Conservation (phyloP, 257 asterid species). For the Rhazya stricta region DNA sequence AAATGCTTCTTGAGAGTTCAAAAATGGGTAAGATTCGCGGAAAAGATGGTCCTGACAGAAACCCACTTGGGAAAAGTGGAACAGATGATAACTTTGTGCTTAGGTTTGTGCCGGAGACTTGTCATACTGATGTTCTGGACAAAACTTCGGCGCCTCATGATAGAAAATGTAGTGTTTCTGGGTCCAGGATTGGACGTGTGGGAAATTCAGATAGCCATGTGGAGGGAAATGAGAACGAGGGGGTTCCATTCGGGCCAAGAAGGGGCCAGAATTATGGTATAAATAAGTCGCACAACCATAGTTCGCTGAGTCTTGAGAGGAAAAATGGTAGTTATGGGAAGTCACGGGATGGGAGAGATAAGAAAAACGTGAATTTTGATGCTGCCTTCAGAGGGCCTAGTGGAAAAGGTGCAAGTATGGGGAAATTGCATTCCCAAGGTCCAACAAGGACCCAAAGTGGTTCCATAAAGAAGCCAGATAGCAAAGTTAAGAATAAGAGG, state of each 20-base stretch:
- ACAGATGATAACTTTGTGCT: slow-evolving; percentile 21
- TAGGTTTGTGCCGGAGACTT: slow-evolving; percentile 21
- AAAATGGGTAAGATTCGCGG: slow-evolving; percentile 13
- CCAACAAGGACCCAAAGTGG: slow-evolving; percentile 23
- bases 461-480: slow-evolving; percentile 14
- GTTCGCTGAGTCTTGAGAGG: slow-evolving; percentile 2
- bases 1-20: background rate
- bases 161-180: slow-evolving; percentile 12
- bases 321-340: slow-evolving; percentile 10
- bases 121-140: slow-evolving; percentile 20
- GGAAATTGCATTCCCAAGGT: slow-evolving; percentile 11
- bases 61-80: slow-evolving; percentile 21
- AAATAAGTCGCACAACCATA: slow-evolving; percentile 4
- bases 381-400: background rate
- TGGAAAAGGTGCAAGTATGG: slow-evolving; percentile 19
- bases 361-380: slow-evolving; percentile 18
- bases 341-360: slow-evolving; percentile 17
- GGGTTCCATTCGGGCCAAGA: background rate
- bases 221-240: slow-evolving; percentile 19
- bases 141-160: background rate
- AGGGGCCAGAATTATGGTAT: background rate
- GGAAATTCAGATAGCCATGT: slow-evolving; percentile 16
- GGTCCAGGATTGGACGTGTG: slow-evolving; percentile 4
- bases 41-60: slow-evolving; percentile 10
- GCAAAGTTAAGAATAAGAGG: slow-evolving; percentile 13